phyloP scores from a whole-genome alignment of 2,329 filamentous ascomycete species.

The Drechslerella dactyloides region DNA sequence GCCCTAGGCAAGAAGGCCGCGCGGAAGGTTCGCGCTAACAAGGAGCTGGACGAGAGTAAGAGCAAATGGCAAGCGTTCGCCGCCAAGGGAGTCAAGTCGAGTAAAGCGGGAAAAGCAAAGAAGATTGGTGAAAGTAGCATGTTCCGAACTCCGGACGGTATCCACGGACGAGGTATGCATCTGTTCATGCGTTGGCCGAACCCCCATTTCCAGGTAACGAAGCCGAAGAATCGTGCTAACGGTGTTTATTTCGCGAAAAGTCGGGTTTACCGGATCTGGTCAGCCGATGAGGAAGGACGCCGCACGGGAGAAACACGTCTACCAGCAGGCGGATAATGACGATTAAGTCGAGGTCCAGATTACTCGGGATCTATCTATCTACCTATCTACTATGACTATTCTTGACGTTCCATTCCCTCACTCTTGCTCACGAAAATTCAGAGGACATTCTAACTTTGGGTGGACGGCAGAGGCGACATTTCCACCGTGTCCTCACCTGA shows the following conservation, averaged over 20 bases:
- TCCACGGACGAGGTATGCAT: slow-evolving; percentile 78
- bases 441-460: slow-evolving; percentile 50
- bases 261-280: slow-evolving; percentile 94
- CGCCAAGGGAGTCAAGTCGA: slow-evolving; percentile 68
- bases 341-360: slow-evolving; percentile 57
- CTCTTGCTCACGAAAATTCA: slow-evolving; percentile 13
- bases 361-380: not conserved
- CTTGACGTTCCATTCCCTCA: slow-evolving; percentile 20
- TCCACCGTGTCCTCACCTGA: slow-evolving; percentile 25
- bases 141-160: slow-evolving; percentile 89
- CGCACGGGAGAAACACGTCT: slow-evolving; percentile 77
- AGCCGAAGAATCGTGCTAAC: slow-evolving; percentile 12
- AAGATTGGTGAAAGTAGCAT: slow-evolving; percentile 86
- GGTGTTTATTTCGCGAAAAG: slow-evolving; percentile 61
- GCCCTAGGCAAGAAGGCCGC: slow-evolving; percentile 72
- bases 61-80: slow-evolving; percentile 95
- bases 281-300: slow-evolving; percentile 94
- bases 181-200: slow-evolving; percentile 35
- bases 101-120: slow-evolving; percentile 69
- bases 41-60: slow-evolving; percentile 88
- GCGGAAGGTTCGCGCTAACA: slow-evolving; percentile 83
- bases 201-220: slow-evolving; percentile 11
- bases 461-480: slow-evolving; percentile 42
- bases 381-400: slow-evolving; percentile 32
- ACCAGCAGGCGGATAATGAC: slow-evolving; percentile 76